Conservation (phyloP, 2,329 filamentous ascomycete species). For the Leptodontidium sp. region DNA sequence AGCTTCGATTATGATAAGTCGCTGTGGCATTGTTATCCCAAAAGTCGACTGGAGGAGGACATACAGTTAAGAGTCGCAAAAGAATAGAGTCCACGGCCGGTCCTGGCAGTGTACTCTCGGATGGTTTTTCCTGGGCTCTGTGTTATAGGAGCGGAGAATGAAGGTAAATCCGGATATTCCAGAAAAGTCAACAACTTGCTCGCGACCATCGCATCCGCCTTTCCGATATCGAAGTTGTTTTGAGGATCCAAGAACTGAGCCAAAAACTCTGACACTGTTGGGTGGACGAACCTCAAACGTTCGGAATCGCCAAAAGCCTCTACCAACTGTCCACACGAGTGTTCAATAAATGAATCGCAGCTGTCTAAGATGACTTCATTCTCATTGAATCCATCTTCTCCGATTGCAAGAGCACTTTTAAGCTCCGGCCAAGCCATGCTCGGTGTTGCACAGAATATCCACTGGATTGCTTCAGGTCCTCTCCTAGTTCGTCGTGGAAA, state of each 20-base stretch:
- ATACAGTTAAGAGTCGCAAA: not conserved
- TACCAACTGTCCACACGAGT: slow-evolving; percentile 9
- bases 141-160: not conserved
- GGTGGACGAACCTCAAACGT: not conserved
- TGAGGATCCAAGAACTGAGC: not conserved
- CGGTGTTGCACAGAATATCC: not conserved
- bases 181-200: slow-evolving; percentile 16
- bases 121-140: not conserved
- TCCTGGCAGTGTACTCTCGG: not conserved
- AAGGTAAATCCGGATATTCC: slow-evolving; percentile 12
- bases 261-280: not conserved
- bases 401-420: slow-evolving; percentile 9
- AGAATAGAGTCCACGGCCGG: not conserved
- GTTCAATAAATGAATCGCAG: slow-evolving; percentile 6
- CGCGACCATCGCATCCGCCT: not conserved
- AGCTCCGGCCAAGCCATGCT: not conserved
- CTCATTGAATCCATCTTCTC: not conserved
- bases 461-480: not conserved
- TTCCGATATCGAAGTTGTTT: not conserved
- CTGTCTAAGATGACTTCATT: slow-evolving; percentile 5
- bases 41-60: not conserved
- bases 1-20: not conserved
- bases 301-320: not conserved
- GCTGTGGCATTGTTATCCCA: no score
- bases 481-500: not conserved